Evolutionary conservation across 1,284 basidiomycete genomes (phyloP), one percentile per base, ranked within the genome.

Genomic region (Trametes polyzona): DNA sequence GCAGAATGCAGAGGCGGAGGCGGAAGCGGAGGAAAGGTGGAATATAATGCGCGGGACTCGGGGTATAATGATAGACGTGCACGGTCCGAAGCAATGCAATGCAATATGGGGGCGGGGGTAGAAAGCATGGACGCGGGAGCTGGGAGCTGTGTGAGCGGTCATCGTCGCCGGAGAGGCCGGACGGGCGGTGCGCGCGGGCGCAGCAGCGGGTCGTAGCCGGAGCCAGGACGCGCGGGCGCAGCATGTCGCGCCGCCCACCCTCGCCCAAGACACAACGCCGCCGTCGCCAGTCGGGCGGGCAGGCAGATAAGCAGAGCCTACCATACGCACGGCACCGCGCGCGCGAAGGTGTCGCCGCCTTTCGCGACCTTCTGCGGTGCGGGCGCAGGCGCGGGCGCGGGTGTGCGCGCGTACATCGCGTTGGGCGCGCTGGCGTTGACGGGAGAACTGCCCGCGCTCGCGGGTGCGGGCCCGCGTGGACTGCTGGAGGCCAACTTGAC

Each of bases 291-390:
- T 23, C 23, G 16, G 19, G 8, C 23, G 23, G 17, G 36, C n/a
- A 21, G 14, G 50, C 49, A 52, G 17, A 32, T 6, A 16, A 8
- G 29, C 12, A 12, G 21, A 8, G 55, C 61, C 69, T 78, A 83
- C 82, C 82, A 83, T 4, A 71, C 69, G 4, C 76, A 69, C 1
- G 80, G 79, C 9, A 73, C 70, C 24, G 81, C 81, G 58, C 75
- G 74, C 2, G 81, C 79, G 26, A 77, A 82, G 70, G 80, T 78
- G 24, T 70, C 68, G 35, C 55, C 57, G 42, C 53, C 50, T 66
- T 80, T 79, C 1, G 55, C n/a, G n/a, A n/a, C 64, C 69, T 73
- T 79, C 69, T 64, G 64, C 52, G 52, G 42, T 23, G 51, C 50
- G 17, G 26, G 11, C 26, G 42, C 14, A 2, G 26, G 14, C 41